A percentile compares a stretch with the other conserved stretches of the same genome.
These are phyloP conservation scores for Soucietia sequanensis DNA, from an alignment of 805 yeast genomes.

Conservation along the genomic window DNA sequence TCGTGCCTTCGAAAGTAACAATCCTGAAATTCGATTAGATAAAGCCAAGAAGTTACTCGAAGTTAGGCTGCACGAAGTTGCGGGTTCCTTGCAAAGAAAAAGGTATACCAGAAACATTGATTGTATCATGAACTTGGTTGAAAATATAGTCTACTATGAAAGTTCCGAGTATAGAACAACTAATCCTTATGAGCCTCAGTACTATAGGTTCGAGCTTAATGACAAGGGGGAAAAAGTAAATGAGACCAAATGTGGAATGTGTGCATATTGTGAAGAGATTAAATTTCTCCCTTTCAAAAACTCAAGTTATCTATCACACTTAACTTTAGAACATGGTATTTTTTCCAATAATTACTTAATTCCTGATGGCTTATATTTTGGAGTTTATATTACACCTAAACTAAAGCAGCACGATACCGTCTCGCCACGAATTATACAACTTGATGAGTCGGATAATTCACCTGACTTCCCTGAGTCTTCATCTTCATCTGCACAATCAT, in stretches of 20 bases:
- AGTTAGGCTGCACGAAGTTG: neutral
- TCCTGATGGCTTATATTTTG: slow-evolving; percentile 31
- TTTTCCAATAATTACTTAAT: slow-evolving; percentile 28
- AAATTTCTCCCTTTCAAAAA: slow-evolving; percentile 32
- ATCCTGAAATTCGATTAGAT: too few species aligned
- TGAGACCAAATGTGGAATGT: slow-evolving; percentile 30
- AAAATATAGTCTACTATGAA: slow-evolving; percentile 21
- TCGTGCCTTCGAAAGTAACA: too few species aligned
- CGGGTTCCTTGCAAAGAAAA: slow-evolving; percentile 10
- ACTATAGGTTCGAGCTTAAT: slow-evolving; percentile 25
- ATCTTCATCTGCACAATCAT: too few species aligned
- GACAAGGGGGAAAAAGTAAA: slow-evolving; percentile 16
- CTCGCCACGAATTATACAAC: slow-evolving; percentile 1
- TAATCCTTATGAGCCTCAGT: slow-evolving; percentile 32
- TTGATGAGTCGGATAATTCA: slow-evolving; percentile 9
- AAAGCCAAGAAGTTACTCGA: too few species aligned
- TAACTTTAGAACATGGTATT: slow-evolving; percentile 34
- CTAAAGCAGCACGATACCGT: slow-evolving; percentile 2
- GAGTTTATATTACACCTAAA: slow-evolving; percentile 20
- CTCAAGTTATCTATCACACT: slow-evolving; percentile 31
- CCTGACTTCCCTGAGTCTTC: neutral
- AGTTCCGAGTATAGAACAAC: slow-evolving; percentile 16
- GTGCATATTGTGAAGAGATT: slow-evolving; percentile 29
- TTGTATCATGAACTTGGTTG: slow-evolving; percentile 10
- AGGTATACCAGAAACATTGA: slow-evolving; percentile 17